A percentile compares a stretch with the other conserved stretches of the same genome.
phyloP scores from a whole-genome alignment of 2,329 filamentous ascomycete species.

The Alternaria atra region DNA sequence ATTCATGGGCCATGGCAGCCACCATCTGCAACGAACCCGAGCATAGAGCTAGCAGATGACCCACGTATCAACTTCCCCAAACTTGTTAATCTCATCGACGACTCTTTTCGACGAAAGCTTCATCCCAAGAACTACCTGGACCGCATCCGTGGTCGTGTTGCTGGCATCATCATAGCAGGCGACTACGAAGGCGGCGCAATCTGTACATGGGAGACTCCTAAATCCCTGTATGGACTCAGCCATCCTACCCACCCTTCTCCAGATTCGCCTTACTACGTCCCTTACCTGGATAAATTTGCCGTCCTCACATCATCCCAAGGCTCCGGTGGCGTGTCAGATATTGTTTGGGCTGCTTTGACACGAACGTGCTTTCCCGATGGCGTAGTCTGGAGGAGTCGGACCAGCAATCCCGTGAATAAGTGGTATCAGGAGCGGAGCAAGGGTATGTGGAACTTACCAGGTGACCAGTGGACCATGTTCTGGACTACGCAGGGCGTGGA shows the following conservation, averaged over 20 bases:
- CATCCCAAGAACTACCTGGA: constrained; percentile 83
- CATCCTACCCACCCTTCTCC: constrained; percentile 1
- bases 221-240: constrained; percentile 56
- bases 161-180: constrained; percentile 92
- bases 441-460: constrained; percentile 82
- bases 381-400: constrained; percentile 90
- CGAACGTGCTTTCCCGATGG: constrained; percentile 85
- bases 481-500: constrained; percentile 80
- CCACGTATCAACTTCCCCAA: constrained; percentile 82
- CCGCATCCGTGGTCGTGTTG: constrained; percentile 81
- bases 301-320: constrained; percentile 89
- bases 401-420: constrained; percentile 95
- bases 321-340: constrained; percentile 89
- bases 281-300: constrained; percentile 97
- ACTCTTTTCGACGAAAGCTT: constrained; percentile 87
- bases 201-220: constrained; percentile 88
- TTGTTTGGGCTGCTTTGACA: constrained; percentile 97
- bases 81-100: constrained; percentile 86
- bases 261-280: constrained; percentile 70
- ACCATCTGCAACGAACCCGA: constrained; percentile 65
- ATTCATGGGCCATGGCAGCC: constrained; percentile 70
- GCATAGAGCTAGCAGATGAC: constrained; percentile 75
- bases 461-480: constrained; percentile 97
- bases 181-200: constrained; percentile 97
- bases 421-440: constrained; percentile 96